Evolutionary conservation across 257 asterid species (phyloP), one percentile per base, ranked within the genome.

Genomic region (Rauvolfia tetraphylla): DNA sequence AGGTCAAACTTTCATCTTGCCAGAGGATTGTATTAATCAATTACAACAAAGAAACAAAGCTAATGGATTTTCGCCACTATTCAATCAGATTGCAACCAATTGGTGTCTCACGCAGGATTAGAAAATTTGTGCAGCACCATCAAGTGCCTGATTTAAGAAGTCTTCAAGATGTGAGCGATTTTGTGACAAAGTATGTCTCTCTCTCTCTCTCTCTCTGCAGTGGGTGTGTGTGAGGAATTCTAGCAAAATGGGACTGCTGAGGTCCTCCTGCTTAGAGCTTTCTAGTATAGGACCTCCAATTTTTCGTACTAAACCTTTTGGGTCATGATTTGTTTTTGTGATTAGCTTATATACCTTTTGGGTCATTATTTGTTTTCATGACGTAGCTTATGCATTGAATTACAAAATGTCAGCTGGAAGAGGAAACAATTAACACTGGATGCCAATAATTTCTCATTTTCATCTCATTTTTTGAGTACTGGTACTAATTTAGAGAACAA

Each of bases 21-120:
- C 99, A 95, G 83, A 91, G 99, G 81, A 95, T 95, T 68, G 98
- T 95, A 70, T 78, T 93, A 57, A 98, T 95, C 48, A 93, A 89
- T 84, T 95, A 95, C 86, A 86, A 95, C 87, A 91, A 91, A 80
- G 97, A 91, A 73, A 93, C 96, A 7, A 91, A 91, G 80, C 91
- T 84, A 70, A 88, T 95, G 80, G 99, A 95, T 80, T 89, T 93
- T 73, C 89, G 98, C 57, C 98, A 95, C 80, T 93, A 90, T 84
- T 95, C 99, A 14, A 84, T 95, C 83, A 89, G 96, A 85, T 85
- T 93, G 83, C 98, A 93, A 85, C 99, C 99, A 67, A 81, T 93
- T 75, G 98, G 93, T n/a, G 96, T 93, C 53, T 89, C 98, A 2
- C 92, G 96, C 53, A 86, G 92, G 81, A 81, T 95, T 78, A 84